Base-by-base conservation (phyloP, 805 yeast species). In the Kregervanrija pseudodelftensis region DNA sequence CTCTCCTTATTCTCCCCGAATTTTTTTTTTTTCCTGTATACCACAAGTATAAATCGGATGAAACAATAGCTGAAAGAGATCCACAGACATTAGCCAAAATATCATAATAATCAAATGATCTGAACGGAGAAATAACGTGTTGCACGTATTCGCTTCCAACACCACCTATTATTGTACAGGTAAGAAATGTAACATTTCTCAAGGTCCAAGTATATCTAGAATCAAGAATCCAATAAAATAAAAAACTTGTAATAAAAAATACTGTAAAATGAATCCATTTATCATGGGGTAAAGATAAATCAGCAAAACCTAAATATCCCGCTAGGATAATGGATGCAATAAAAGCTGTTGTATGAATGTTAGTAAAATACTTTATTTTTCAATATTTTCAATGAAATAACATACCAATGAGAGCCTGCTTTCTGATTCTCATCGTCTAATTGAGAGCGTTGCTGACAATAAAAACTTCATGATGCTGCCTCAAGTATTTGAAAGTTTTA, bases 81-180 rank as follows among this genome's bases (percentile, higher is more conserved):
- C 67, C 67, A 1, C 42, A 22, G 2, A 60, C 50, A 42, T 63
- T 62, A 3, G 56, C 52, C 8, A 51, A 31, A 7, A 62, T 62
- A 47, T 63, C 67, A 38, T 37, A 46, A 11, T 47, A 43, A 42
- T 77, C 82, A 54, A 76, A 77, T 1, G 59, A 58, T 40, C 82
- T 48, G 2, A 43, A 46, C 1, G 79, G 72, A 34, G 75, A 68
- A 3, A 77, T 59, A 13, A 64, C 8, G 37, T 58, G 61, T 51
- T 77, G 82, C 1, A 67, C 42, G 37, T 71, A 58, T 50, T 77
- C 82, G 70, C 77, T 77, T 4, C 66, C 65, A 1, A 76, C 54
- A 5, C 74, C 66, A 0, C 70, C 79, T 1, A 66, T 61, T 3
- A 70, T 13, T 1, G 77, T 70, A 52, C 80, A 75, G 13, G 62